Conservation (phyloP, 495 filamentous ascomycete species). For the Penicillium riverlandense region DNA sequence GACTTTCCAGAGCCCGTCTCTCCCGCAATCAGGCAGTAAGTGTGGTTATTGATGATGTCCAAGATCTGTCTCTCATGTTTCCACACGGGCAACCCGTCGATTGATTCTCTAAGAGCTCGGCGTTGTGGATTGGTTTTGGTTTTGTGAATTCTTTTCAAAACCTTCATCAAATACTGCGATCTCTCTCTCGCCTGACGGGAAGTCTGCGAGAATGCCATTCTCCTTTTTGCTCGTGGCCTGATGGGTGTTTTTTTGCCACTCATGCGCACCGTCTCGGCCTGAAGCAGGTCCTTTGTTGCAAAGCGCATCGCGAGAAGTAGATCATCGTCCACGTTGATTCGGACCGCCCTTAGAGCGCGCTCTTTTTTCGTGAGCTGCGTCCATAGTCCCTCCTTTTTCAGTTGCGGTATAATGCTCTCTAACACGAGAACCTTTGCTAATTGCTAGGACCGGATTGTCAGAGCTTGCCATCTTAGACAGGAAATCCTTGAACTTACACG, state of each 20-base stretch:
- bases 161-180: neutral
- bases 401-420: no score
- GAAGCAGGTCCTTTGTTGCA: neutral
- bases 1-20: conserved; percentile 56
- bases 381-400: conserved; percentile 1
- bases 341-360: neutral
- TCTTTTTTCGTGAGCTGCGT: neutral
- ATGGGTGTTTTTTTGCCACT: neutral
- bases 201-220: neutral
- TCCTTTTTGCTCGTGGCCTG: neutral
- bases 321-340: conserved; percentile 4
- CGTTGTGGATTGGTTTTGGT: neutral
- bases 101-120: conserved; percentile 3
- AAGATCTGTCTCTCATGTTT: conserved; percentile 35
- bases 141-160: conserved; percentile 1
- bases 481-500: no score
- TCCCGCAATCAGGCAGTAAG: conserved; percentile 47
- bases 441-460: no score
- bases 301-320: conserved; percentile 4
- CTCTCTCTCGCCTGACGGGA: neutral
- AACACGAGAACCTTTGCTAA: no score
- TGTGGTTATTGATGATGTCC: conserved; percentile 39
- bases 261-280: neutral
- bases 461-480: no score
- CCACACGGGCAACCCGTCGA: conserved; percentile 43